Percentiles rank a stretch among this genome's conserved stretches.
These are phyloP conservation scores for Litsea cubeba DNA, from an alignment of 164 flowering plant genomes.

Conservation along the genomic window DNA sequence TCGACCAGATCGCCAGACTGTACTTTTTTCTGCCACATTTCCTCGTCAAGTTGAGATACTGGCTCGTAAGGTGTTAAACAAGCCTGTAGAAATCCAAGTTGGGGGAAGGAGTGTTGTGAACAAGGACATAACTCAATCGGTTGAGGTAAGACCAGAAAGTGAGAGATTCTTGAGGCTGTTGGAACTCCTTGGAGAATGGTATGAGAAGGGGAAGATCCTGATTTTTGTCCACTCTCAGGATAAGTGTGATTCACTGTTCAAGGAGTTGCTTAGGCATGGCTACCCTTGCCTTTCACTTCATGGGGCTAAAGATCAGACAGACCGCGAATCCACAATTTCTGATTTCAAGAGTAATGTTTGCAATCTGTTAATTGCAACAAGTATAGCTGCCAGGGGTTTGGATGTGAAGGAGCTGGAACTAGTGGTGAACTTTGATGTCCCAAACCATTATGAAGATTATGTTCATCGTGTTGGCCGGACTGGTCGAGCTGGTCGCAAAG, in stretches of 20 bases:
- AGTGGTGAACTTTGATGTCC: constrained; percentile 82
- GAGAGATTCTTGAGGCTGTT: constrained; percentile 77
- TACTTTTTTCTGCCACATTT: constrained; percentile 95
- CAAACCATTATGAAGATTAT: constrained; percentile 97
- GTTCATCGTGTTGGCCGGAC: constrained; percentile 97
- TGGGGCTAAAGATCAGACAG: constrained; percentile 97
- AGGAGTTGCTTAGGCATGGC: constrained; percentile 65
- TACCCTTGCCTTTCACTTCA: constrained; percentile 94
- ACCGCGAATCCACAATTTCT: constrained; percentile 84
- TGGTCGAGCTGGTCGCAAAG: constrained; percentile 91
- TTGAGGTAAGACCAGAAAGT: constrained; percentile 83
- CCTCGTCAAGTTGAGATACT: constrained; percentile 94
- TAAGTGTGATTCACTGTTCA: constrained; percentile 83
- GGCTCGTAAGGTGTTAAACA: constrained; percentile 81
- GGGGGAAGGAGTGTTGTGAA: constrained; percentile 99
- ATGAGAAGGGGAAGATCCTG: constrained; percentile 87
- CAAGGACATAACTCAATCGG: constrained; percentile 84
- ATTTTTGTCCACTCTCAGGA: constrained; percentile 91
- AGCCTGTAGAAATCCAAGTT: constrained; percentile 90
- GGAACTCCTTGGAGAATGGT: constrained; percentile 95
- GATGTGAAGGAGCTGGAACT: constrained; percentile 98
- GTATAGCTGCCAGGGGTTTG: constrained; percentile 93
- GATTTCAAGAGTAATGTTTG: constrained; percentile 93
- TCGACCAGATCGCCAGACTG: constrained; percentile 89
- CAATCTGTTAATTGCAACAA: constrained; percentile 83